Evolutionary conservation across 495 filamentous ascomycete species (phyloP).

Genomic region (Xylaria scruposa): DNA sequence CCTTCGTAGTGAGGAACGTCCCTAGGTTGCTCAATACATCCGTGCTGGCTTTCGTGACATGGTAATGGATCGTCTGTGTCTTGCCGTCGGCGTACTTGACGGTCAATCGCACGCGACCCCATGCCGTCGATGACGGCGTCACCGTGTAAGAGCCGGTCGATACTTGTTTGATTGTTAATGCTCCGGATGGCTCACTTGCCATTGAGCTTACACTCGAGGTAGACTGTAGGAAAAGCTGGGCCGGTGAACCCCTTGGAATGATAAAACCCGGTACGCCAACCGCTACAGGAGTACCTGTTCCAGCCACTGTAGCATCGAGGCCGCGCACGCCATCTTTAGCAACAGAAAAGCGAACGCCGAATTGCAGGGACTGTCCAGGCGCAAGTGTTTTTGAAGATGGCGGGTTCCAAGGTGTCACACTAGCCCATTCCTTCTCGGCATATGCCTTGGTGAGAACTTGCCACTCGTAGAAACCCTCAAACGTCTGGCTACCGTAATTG

Average conservation of each 20-base stretch:
- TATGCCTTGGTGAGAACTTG: slow-evolving; percentile 55
- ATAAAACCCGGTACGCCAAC: slow-evolving; percentile 58
- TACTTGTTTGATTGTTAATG: slow-evolving; percentile 30
- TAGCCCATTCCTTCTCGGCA: slow-evolving; percentile 57
- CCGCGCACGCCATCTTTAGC: slow-evolving; percentile 44
- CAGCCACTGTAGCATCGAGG: slow-evolving; percentile 48
- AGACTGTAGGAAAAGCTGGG: slow-evolving; percentile 48
- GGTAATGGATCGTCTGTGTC: slow-evolving; percentile 58
- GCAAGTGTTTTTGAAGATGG: slow-evolving; percentile 50
- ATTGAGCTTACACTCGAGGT: slow-evolving; percentile 35
- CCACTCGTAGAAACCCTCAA: slow-evolving; percentile 62
- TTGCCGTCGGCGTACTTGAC: slow-evolving; percentile 50
- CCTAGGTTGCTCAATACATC: slow-evolving; percentile 44
- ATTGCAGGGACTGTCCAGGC: slow-evolving; percentile 48
- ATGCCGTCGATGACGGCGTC: slow-evolving; percentile 41
- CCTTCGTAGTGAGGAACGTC: slow-evolving; percentile 48
- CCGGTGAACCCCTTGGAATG: slow-evolving; percentile 49
- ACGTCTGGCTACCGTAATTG: slow-evolving; percentile 55
- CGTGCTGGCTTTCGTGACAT: slow-evolving; percentile 50
- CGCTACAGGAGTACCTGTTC: slow-evolving; percentile 49
- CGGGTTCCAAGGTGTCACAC: slow-evolving; percentile 53
- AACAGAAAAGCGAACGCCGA: slow-evolving; percentile 55
- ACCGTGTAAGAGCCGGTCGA: slow-evolving; percentile 33
- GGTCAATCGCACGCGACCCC: slow-evolving; percentile 50
- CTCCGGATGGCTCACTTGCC: slow-evolving; percentile 36